Evolutionary conservation across 73 alveolate species (phyloP).

Genomic region (Urostyla sp.): DNA sequence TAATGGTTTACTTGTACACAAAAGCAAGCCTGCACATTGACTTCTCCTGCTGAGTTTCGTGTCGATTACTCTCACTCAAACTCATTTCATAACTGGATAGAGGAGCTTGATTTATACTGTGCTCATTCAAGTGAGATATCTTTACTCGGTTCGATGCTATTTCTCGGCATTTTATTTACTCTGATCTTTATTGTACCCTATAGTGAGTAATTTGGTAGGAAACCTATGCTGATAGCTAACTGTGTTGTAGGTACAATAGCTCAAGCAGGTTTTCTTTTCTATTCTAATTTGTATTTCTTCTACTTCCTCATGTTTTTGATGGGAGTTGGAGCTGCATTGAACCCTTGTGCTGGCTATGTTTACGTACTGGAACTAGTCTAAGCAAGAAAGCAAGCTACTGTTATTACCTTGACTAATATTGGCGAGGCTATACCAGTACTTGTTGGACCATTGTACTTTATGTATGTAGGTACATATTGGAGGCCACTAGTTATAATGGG

Average conservation of each 20-base stretch:
- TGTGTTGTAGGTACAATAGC: slow-evolving; percentile 14
- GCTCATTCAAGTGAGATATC: slow-evolving; percentile 9
- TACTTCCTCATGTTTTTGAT: slow-evolving; percentile 34
- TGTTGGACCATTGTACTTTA: slow-evolving; percentile 15
- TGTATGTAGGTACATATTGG: slow-evolving; percentile 6
- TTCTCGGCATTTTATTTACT: slow-evolving; percentile 25
- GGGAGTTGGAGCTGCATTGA: slow-evolving; percentile 29
- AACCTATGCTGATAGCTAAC: slow-evolving; percentile 11
- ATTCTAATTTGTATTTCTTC: background rate
- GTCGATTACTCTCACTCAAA: slow-evolving; percentile 10
- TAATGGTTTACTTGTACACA: slow-evolving; percentile 11
- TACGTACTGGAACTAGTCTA: slow-evolving; percentile 18
- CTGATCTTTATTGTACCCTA: slow-evolving; percentile 24
- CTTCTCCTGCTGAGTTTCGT: background rate
- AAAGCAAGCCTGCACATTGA: slow-evolving; percentile 11
- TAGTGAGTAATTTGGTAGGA: slow-evolving; percentile 43
- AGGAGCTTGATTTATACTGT: slow-evolving; percentile 25
- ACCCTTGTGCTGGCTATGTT: slow-evolving; percentile 47
- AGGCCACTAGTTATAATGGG: slow-evolving; percentile 1
- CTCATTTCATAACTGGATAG: slow-evolving; percentile 38
- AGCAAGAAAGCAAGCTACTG: slow-evolving; percentile 1
- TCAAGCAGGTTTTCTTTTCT: slow-evolving; percentile 4
- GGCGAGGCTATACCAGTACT: slow-evolving; percentile 17
- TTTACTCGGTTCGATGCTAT: slow-evolving; percentile 22
- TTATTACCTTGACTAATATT: background rate